Percentiles rank a stretch among this genome's conserved stretches.
These are phyloP conservation scores for Fusarium palustre DNA, from an alignment of 2,329 filamentous ascomycete genomes.

Conservation along the genomic window DNA sequence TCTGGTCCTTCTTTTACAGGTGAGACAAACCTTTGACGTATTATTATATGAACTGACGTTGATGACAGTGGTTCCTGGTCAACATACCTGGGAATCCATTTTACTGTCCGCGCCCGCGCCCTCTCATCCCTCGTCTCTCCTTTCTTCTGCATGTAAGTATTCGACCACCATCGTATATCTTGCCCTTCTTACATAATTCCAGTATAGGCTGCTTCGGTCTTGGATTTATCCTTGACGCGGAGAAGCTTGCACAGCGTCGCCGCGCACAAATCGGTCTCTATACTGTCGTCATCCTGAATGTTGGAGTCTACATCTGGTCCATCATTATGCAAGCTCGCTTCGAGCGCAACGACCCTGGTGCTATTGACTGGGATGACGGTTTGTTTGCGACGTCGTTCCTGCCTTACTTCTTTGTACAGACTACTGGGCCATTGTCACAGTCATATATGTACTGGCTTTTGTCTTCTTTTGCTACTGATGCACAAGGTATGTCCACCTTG, in stretches of 20 bases:
- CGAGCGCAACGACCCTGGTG: neutral
- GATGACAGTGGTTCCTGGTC: slow-evolving; percentile 8
- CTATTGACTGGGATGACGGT: slow-evolving; percentile 14
- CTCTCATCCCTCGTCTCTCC: slow-evolving; percentile 20
- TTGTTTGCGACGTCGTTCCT: slow-evolving; percentile 1
- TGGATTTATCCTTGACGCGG: slow-evolving; percentile 14
- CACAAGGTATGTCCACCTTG: neutral
- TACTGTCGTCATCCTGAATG: slow-evolving; percentile 8
- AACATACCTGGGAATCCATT: slow-evolving; percentile 17
- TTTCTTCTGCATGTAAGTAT: slow-evolving; percentile 23
- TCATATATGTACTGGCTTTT: slow-evolving; percentile 27
- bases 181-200: rapidly evolving
- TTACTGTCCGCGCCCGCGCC: slow-evolving; percentile 8
- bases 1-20: slow-evolving; percentile 25
- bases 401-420: slow-evolving; percentile 22
- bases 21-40: rapidly evolving
- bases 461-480: slow-evolving; percentile 16
- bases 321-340: slow-evolving; percentile 20
- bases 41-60: rapidly evolving
- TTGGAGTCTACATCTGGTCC: slow-evolving; percentile 17
- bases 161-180: rapidly evolving
- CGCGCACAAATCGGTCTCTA: slow-evolving; percentile 16
- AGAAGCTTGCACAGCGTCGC: slow-evolving; percentile 4
- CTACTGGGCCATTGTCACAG: slow-evolving; percentile 6
- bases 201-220: slow-evolving; percentile 20